Evolutionary conservation across 148 eudicot genomes (phyloP).

Genomic region (Cornus florida): DNA sequence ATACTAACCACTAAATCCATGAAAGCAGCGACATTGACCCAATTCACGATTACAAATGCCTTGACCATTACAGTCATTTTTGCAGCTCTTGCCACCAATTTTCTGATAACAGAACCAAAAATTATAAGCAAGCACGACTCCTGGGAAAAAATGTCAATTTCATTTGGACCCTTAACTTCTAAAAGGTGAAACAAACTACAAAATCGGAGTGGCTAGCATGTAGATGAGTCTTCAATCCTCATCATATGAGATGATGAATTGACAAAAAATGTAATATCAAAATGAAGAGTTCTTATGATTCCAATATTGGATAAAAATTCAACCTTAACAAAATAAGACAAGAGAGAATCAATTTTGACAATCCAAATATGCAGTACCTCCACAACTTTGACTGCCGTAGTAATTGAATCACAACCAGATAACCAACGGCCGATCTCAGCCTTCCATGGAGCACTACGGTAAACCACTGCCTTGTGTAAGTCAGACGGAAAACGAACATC

Average conservation of each 20-base stretch:
- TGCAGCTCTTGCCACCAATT: conserved; percentile 66
- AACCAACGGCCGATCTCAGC: conserved; percentile 86
- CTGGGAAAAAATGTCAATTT: background rate
- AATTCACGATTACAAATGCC: conserved; percentile 80
- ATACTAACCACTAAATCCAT: conserved; percentile 77
- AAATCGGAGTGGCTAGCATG: no score
- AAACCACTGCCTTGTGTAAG: conserved; percentile 67
- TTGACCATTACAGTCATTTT: conserved; percentile 67
- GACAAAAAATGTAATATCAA: background rate
- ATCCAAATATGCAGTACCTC: conserved; percentile 51
- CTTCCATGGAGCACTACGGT: conserved; percentile 89
- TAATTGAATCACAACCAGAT: conserved; percentile 67
- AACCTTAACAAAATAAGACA: background rate
- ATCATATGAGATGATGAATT: background rate
- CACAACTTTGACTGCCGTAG: conserved; percentile 41
- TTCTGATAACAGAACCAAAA: conserved; percentile 36
- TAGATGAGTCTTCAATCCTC: no score
- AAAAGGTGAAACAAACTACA: background rate
- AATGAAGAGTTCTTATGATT: background rate
- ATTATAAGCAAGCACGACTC: background rate
- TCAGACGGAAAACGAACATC: conserved; percentile 56
- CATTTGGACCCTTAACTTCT: conserved; percentile 1
- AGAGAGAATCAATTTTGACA: background rate
- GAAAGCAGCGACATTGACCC: conserved; percentile 87
- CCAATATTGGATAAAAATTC: background rate